These are phyloP conservation scores for Plectosphaerella plurivora DNA, from an alignment of 2,329 filamentous ascomycete genomes.

Conservation along the genomic window DNA sequence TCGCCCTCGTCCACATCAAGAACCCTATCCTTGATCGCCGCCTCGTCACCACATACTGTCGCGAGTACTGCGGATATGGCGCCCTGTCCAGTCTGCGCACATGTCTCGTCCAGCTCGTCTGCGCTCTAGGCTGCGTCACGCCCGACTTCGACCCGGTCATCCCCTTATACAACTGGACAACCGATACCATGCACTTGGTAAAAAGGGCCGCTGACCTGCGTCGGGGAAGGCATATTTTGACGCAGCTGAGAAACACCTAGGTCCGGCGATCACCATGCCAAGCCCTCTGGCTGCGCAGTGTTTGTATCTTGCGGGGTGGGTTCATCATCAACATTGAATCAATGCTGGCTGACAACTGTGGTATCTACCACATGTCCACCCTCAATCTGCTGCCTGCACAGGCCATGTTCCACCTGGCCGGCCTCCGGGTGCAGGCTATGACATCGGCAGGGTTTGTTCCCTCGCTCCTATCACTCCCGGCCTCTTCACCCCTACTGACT, in stretches of 20 bases:
- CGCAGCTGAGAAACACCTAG: not conserved
- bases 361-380: not conserved
- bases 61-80: not conserved
- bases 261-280: not conserved
- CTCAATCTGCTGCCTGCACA: not conserved
- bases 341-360: not conserved
- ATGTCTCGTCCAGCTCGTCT: not conserved
- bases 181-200: not conserved
- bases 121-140: not conserved
- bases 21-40: not conserved
- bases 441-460: not conserved
- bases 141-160: not conserved
- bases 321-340: not conserved
- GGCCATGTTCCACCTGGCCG: not conserved
- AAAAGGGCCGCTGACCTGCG: not conserved
- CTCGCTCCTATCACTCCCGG: too few relatives aligned
- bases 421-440: not conserved
- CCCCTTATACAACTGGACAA: not conserved
- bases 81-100: not conserved
- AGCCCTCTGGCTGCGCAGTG: not conserved
- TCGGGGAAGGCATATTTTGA: not conserved
- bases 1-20: not conserved
- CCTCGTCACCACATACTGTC: not conserved
- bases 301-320: not conserved
- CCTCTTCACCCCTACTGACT: too few relatives aligned